Percentiles rank a stretch among this genome's conserved stretches.
These are phyloP conservation scores for Erigeron canadensis DNA, from an alignment of 129 eudicot species.

Conservation along the genomic window DNA sequence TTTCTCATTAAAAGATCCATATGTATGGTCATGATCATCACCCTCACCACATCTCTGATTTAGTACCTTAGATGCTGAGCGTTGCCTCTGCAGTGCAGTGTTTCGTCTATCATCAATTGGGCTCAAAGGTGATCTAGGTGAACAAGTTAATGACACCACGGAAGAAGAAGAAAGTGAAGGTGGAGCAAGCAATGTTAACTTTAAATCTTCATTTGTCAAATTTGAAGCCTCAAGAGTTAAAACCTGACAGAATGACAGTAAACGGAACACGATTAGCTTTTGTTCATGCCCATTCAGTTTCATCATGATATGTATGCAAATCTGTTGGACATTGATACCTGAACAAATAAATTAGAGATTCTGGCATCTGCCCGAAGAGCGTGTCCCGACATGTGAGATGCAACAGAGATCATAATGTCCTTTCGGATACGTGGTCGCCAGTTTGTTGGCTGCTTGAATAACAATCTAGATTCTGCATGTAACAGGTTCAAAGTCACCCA, in stretches of 20 bases:
- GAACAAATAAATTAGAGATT: slow-evolving; percentile 65
- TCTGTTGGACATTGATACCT: slow-evolving; percentile 43
- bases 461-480: slow-evolving; percentile 72
- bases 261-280: slow-evolving; percentile 2
- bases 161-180: slow-evolving; percentile 65
- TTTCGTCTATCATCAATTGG: slow-evolving; percentile 37
- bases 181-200: slow-evolving; percentile 80
- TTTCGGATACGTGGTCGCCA: slow-evolving; percentile 79
- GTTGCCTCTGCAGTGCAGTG: slow-evolving; percentile 27
- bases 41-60: slow-evolving; percentile 35
- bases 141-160: slow-evolving; percentile 50
- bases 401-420: slow-evolving; percentile 77
- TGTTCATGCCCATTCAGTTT: neutral
- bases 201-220: slow-evolving; percentile 70
- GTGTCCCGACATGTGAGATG: slow-evolving; percentile 71
- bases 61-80: slow-evolving; percentile 29
- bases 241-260: slow-evolving; percentile 54
- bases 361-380: slow-evolving; percentile 46
- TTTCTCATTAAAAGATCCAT: slow-evolving; percentile 38
- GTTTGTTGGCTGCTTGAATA: slow-evolving; percentile 82
- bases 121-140: slow-evolving; percentile 58
- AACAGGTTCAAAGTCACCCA: too few relatives aligned
- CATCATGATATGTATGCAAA: slow-evolving; percentile 6
- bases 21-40: slow-evolving; percentile 36
- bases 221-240: slow-evolving; percentile 89